Percentiles rank a stretch among this genome's conserved stretches.
Conservation (phyloP, 2,329 filamentous ascomycete species). For the Arthrobotrys megalospora region DNA sequence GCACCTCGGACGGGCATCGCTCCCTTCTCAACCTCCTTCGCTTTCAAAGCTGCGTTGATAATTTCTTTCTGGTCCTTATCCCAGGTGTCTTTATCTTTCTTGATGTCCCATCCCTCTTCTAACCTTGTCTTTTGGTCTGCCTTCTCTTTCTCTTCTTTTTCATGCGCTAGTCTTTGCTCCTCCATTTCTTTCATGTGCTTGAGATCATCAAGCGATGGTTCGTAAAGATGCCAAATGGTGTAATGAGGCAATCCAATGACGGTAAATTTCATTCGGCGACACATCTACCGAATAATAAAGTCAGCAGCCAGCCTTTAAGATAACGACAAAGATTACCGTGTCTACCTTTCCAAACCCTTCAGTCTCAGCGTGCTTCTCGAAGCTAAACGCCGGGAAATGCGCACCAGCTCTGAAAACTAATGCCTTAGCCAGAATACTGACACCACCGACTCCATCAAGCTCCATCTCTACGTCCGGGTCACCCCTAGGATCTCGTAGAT, state of each 20-base stretch:
- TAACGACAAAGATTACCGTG: slow-evolving; percentile 47
- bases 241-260: slow-evolving; percentile 97
- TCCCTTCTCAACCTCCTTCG: slow-evolving; percentile 70
- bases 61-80: slow-evolving; percentile 89
- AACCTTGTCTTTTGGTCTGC: slow-evolving; percentile 82
- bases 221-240: slow-evolving; percentile 99
- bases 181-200: slow-evolving; percentile 99
- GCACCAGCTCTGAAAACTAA: slow-evolving; percentile 94
- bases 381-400: slow-evolving; percentile 98
- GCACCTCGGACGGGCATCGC: slow-evolving; percentile 63
- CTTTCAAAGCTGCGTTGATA: slow-evolving; percentile 74
- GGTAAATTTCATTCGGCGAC: slow-evolving; percentile 93
- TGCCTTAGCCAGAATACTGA: slow-evolving; percentile 96
- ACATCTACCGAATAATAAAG: slow-evolving; percentile 77
- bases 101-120: slow-evolving; percentile 83
- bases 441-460: slow-evolving; percentile 96
- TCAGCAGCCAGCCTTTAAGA: slow-evolving; percentile 16
- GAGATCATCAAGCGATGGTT: slow-evolving; percentile 97
- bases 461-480: slow-evolving; percentile 99
- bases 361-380: slow-evolving; percentile 98
- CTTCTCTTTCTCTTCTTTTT: slow-evolving; percentile 83
- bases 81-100: slow-evolving; percentile 79
- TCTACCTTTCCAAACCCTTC: slow-evolving; percentile 97
- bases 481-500: slow-evolving; percentile 94
- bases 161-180: slow-evolving; percentile 82